Evolutionary conservation across 192 early-diverging fungal genomes (phyloP).

Genomic region (Gaertneriomyces semiglobifer): DNA sequence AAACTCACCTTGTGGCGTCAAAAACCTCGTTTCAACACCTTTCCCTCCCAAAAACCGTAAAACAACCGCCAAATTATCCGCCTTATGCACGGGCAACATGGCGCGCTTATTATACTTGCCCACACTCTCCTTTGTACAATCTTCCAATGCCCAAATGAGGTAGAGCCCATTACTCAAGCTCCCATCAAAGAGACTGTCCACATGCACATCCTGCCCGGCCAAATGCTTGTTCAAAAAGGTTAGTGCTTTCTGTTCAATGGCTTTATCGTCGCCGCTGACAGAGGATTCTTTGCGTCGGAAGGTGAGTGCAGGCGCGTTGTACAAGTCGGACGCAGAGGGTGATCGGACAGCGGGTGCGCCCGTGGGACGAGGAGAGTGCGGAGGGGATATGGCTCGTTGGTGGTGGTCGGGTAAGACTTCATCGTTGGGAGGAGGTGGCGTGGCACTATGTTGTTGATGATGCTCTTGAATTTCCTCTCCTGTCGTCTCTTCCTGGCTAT

Average conservation of each 20-base stretch:
- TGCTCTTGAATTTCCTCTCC: neutral
- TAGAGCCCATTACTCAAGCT: constrained; percentile 42
- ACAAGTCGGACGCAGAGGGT: constrained; percentile 5
- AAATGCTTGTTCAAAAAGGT: constrained; percentile 51
- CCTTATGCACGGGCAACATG: constrained; percentile 47
- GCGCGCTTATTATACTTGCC: constrained; percentile 55
- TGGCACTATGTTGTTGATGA: neutral
- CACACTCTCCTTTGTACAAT: constrained; percentile 37
- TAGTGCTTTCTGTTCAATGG: constrained; percentile 48
- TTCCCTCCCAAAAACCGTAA: constrained; percentile 42
- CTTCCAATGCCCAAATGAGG: constrained; percentile 51
- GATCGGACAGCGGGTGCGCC: neutral
- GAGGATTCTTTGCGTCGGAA: constrained; percentile 45
- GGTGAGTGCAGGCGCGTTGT: constrained; percentile 13
- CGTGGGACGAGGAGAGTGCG: too few relatives aligned
- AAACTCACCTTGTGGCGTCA: constrained; percentile 45
- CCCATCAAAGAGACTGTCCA: constrained; percentile 36
- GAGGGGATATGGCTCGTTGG: too few relatives aligned
- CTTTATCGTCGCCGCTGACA: constrained; percentile 47
- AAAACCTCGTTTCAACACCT: constrained; percentile 36
- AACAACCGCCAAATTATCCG: constrained; percentile 48
- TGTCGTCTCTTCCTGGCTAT: neutral
- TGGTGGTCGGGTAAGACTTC: neutral
- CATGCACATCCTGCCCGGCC: constrained; percentile 26
- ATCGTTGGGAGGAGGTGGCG: neutral